Conservation (phyloP, 768 basidiomycete genomes). For the Nidularia pulvinata region DNA sequence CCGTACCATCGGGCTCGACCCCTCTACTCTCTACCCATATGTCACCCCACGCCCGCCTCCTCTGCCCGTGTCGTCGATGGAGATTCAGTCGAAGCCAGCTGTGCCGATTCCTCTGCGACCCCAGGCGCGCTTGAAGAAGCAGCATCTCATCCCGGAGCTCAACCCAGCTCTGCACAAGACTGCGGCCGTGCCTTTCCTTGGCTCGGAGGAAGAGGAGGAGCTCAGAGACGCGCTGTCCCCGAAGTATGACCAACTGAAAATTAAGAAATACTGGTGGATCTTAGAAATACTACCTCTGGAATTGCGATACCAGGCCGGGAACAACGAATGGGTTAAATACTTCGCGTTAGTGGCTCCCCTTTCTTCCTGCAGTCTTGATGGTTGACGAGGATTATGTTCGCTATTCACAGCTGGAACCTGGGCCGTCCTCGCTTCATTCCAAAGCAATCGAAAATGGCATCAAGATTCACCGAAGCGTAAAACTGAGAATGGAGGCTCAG, state of each 20-base stretch:
- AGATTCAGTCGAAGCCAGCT: neutral
- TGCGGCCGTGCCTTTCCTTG: neutral
- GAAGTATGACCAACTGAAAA: slow-evolving; percentile 48
- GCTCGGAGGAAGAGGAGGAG: slow-evolving; percentile 53
- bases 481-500: slow-evolving; percentile 52
- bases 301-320: slow-evolving; percentile 30
- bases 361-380: no score
- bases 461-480: slow-evolving; percentile 50
- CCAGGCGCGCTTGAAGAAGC: neutral
- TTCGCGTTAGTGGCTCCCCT: neutral
- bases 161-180: neutral
- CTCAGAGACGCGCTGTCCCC: slow-evolving; percentile 45
- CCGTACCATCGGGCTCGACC: slow-evolving; percentile 38
- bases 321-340: slow-evolving; percentile 20
- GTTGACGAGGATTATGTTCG: neutral
- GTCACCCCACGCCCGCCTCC: slow-evolving; percentile 28
- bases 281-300: slow-evolving; percentile 47
- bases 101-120: neutral
- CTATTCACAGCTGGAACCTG: slow-evolving; percentile 22
- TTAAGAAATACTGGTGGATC: slow-evolving; percentile 51
- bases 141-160: neutral
- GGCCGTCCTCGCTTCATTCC: slow-evolving; percentile 38
- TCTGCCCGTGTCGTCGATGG: slow-evolving; percentile 8
- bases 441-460: slow-evolving; percentile 33
- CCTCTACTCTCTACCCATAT: slow-evolving; percentile 28